Conservation (phyloP, 2,329 filamentous ascomycete species). For the Colletotrichum tanaceti region DNA sequence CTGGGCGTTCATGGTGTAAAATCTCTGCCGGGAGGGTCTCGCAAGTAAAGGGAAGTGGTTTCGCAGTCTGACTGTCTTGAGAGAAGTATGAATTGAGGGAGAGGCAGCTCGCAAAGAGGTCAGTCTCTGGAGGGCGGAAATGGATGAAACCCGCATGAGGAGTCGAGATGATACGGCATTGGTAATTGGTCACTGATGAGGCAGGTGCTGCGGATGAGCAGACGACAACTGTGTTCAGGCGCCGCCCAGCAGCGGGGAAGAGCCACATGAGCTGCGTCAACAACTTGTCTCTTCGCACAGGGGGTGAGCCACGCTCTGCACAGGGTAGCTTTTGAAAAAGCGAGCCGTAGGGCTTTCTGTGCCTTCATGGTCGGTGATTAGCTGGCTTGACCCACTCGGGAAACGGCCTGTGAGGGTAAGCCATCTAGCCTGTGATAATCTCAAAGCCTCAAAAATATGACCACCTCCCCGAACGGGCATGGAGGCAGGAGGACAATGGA, state of each 20-base stretch:
- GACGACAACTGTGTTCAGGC: conserved; percentile 30
- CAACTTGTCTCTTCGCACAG: not conserved
- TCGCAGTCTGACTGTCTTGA: conserved; percentile 23
- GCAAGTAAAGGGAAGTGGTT: conserved; percentile 18
- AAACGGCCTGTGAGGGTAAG: not conserved
- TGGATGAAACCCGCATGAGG: conserved; percentile 47
- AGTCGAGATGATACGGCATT: conserved; percentile 36
- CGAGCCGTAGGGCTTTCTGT: not conserved
- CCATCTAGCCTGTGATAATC: not conserved
- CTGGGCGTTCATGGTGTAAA: conserved; percentile 65
- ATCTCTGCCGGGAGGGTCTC: conserved; percentile 39
- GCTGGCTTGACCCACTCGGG: not conserved
- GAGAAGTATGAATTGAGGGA: conserved; percentile 25
- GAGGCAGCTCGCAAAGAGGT: conserved; percentile 43
- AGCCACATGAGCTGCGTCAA: not conserved
- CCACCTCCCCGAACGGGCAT: conserved; percentile 21
- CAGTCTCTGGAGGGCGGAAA: conserved; percentile 52
- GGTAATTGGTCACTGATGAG: conserved; percentile 39
- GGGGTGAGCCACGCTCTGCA: not conserved
- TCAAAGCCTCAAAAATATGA: not conserved
- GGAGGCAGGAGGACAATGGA: conserved; percentile 13
- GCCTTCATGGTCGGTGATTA: not conserved
- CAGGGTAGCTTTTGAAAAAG: no score
- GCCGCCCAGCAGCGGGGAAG: conserved; percentile 29
- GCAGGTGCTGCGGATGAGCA: conserved; percentile 34